phyloP scores from a whole-genome alignment of 2,329 filamentous ascomycete species.

The Talaromyces sp. region DNA sequence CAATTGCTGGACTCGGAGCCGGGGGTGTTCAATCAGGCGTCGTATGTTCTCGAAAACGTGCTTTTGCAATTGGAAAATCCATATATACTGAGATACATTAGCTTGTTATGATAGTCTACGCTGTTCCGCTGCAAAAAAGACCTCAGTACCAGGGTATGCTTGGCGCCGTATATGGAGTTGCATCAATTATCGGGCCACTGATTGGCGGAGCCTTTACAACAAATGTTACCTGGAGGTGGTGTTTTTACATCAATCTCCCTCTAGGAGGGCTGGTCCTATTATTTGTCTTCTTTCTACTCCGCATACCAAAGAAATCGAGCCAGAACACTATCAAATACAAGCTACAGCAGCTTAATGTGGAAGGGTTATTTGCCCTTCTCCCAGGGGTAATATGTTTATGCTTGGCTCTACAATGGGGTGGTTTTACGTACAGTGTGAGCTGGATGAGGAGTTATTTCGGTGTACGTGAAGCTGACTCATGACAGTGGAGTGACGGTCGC shows the following conservation, averaged over 20 bases:
- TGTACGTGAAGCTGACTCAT: background rate
- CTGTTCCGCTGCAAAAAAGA: slow-evolving; percentile 30
- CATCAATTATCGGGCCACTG: slow-evolving; percentile 54
- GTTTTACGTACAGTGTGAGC: slow-evolving; percentile 5
- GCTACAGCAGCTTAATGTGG: background rate
- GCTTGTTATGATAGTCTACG: slow-evolving; percentile 7
- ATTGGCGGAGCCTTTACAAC: slow-evolving; percentile 57
- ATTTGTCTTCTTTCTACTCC: slow-evolving; percentile 28
- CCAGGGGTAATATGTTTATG: slow-evolving; percentile 42
- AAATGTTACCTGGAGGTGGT: slow-evolving; percentile 56
- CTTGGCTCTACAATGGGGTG: slow-evolving; percentile 45
- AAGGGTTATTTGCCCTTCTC: slow-evolving; percentile 27
- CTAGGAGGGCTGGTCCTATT: slow-evolving; percentile 26
- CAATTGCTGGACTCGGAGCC: slow-evolving; percentile 26
- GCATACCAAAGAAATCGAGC: background rate
- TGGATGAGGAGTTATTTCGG: background rate
- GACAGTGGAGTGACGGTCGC: slow-evolving; percentile 39
- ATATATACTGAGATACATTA: background rate
- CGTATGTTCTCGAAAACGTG: slow-evolving; percentile 3
- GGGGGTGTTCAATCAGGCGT: slow-evolving; percentile 18
- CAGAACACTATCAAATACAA: background rate
- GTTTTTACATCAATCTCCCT: slow-evolving; percentile 52
- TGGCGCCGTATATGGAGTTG: slow-evolving; percentile 58
- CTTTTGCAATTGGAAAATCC: background rate
- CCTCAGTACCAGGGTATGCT: slow-evolving; percentile 59